Base-by-base conservation (phyloP, 257 asterid genomes). In the Solanum tarijense region DNA sequence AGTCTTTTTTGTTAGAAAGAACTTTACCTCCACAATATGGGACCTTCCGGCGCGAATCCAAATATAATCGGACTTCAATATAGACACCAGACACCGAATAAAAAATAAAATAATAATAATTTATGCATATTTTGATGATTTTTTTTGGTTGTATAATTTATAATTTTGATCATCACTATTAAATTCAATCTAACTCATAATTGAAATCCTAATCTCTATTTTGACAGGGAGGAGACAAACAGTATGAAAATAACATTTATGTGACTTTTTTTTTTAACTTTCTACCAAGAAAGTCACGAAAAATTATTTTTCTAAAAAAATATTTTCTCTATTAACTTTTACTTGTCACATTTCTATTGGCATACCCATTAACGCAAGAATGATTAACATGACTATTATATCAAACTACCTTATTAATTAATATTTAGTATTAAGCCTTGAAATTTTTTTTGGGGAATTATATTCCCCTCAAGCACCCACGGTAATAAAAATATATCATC, bases 11-110 rank as follows among this genome's bases (percentile, higher is more conserved):
- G 10, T 18, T 55, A 18, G 65, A 7, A 0, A 55, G n/a, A 16
- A 55, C 65, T 55, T 55, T 18, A 20, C 4, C n/a, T 18, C 1
- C n/a, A 55, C 9, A 18, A 18, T 18, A 18, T 7, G n/a, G 0
- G 2, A 18, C 4, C 0, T 52, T 52, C 1, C 23, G 2, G 1
- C 2, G 4, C 4, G 1, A 55, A 55, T 55, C 0, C n/a, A 55
- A 52, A 18, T 18, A 52, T 18, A 52, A 0, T 18, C 4, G 4
- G 1, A 1, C 0, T 52, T 48, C 58, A 18, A 18, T 52, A 52
- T 52, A 52, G n/a, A 2, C 8, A 52, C 4, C 1, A 52, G 1
- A 18, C 9, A 52, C 8, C n/a, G 0, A 52, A 3, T 18, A 6
- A 6, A 6, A 52, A 52, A 52, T 52, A 52, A 52, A 52, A 52